phyloP scores from a whole-genome alignment of 345 rosid genomes.

The Hirschfeldia incana region DNA sequence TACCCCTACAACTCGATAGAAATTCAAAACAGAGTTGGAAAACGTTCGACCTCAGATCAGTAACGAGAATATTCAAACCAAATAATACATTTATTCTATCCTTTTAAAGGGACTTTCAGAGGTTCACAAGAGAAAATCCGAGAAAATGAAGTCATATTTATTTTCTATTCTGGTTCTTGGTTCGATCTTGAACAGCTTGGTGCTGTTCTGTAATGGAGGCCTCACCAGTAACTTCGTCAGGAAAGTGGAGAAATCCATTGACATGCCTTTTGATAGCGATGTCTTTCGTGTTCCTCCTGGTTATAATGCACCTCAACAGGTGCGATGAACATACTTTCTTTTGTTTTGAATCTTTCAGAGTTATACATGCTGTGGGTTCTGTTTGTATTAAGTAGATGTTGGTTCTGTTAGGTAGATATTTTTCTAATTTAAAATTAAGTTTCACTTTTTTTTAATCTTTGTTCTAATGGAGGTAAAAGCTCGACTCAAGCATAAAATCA shows the following conservation, averaged over 20 bases:
- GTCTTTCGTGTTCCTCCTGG: constrained; percentile 69
- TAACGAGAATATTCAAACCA: not conserved
- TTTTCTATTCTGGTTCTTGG: constrained; percentile 32
- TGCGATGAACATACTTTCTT: not conserved
- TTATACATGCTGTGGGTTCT: not conserved
- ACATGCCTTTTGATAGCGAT: constrained; percentile 79
- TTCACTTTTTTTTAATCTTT: not conserved
- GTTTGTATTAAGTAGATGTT: too few relatives aligned
- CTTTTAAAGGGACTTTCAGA: not conserved
- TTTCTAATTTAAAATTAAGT: too few relatives aligned
- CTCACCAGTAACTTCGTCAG: constrained; percentile 62
- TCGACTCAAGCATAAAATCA: too few relatives aligned
- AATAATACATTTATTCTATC: not conserved
- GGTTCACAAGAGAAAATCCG: not conserved
- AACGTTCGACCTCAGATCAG: not conserved
- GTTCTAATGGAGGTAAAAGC: too few relatives aligned
- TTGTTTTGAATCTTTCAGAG: not conserved
- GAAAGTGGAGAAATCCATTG: constrained; percentile 49
- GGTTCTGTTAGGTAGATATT: too few relatives aligned
- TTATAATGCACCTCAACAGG: constrained; percentile 93
- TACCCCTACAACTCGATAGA: not conserved
- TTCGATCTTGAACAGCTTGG: constrained; percentile 44
- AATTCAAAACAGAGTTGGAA: constrained; percentile 1
- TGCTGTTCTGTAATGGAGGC: constrained; percentile 60
- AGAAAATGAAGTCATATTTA: constrained; percentile 24